Percentiles rank a stretch among this genome's conserved stretches.
phyloP scores from a whole-genome alignment of 768 basidiomycete genomes.

The Lentinula edodes region DNA sequence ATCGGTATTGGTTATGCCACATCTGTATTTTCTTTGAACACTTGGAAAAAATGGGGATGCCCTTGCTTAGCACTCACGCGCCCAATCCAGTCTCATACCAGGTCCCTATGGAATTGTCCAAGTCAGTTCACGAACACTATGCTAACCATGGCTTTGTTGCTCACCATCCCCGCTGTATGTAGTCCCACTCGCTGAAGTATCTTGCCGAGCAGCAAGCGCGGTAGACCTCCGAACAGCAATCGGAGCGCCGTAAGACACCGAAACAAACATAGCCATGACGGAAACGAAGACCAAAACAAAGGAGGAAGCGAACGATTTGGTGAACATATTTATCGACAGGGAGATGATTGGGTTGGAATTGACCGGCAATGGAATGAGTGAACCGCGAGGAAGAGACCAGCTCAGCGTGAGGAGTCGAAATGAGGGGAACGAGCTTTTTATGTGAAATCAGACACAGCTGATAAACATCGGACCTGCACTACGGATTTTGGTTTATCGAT shows the following conservation, averaged over 20 bases:
- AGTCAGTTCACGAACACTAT: too few relatives aligned
- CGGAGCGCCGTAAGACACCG: neutral
- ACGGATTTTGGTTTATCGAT: neutral
- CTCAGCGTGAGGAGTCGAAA: neutral
- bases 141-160: neutral
- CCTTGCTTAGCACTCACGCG: neutral
- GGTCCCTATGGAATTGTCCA: constrained; percentile 16
- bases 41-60: neutral
- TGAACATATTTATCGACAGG: neutral
- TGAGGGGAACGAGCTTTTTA: neutral
- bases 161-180: neutral
- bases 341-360: neutral
- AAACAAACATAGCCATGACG: neutral
- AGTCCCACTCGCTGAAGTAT: neutral
- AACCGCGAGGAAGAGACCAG: neutral
- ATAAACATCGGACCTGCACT: neutral
- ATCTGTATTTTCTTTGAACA: constrained; percentile 16
- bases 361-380: neutral
- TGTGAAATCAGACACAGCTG: neutral
- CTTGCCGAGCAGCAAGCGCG: neutral
- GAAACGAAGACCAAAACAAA: neutral
- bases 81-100: constrained; percentile 30
- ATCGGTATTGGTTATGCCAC: constrained; percentile 27
- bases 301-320: neutral
- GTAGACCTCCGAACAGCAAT: neutral